A percentile compares a stretch with the other conserved stretches of the same genome.
Evolutionary conservation across 768 basidiomycete genomes (phyloP).

Genomic region (Suillus alpinus): DNA sequence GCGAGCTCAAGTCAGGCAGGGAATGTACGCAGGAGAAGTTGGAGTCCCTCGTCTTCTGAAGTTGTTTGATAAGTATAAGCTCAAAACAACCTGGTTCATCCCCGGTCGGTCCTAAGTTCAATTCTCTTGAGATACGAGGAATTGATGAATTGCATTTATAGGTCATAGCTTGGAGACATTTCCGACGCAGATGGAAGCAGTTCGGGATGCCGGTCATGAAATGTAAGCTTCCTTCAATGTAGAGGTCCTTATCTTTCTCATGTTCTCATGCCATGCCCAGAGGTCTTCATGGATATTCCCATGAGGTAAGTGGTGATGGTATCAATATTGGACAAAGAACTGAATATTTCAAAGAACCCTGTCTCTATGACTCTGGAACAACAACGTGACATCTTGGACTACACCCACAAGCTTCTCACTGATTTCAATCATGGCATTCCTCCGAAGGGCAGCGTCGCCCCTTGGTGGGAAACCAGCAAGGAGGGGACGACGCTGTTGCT

Average conservation of each 20-base stretch:
- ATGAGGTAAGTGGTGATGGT: slow-evolving; percentile 42
- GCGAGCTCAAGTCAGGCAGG: slow-evolving; percentile 27
- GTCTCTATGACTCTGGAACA: slow-evolving; percentile 57
- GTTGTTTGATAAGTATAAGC: slow-evolving; percentile 68
- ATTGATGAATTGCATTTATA: slow-evolving; percentile 14
- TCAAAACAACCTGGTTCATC: slow-evolving; percentile 73
- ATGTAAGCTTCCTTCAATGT: slow-evolving; percentile 36
- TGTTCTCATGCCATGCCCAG: slow-evolving; percentile 26
- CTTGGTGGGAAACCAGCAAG: slow-evolving; percentile 78
- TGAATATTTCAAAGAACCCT: slow-evolving; percentile 46
- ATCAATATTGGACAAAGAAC: neutral
- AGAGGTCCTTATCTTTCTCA: neutral
- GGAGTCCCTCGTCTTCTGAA: slow-evolving; percentile 67
- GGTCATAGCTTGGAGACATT: slow-evolving; percentile 77
- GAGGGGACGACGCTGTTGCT: slow-evolving; percentile 63
- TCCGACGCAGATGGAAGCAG: slow-evolving; percentile 63
- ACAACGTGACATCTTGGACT: slow-evolving; percentile 67
- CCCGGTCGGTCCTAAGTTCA: slow-evolving; percentile 42
- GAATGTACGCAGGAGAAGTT: slow-evolving; percentile 76
- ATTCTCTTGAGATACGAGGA: neutral
- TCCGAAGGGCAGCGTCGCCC: slow-evolving; percentile 66
- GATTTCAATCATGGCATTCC: slow-evolving; percentile 59
- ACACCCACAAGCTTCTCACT: slow-evolving; percentile 63
- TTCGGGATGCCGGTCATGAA: slow-evolving; percentile 73
- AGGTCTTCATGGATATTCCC: slow-evolving; percentile 69